Percentiles rank a stretch among this genome's conserved stretches.
phyloP scores from a whole-genome alignment of 2,329 filamentous ascomycete species.

The Cordyceps sp. region DNA sequence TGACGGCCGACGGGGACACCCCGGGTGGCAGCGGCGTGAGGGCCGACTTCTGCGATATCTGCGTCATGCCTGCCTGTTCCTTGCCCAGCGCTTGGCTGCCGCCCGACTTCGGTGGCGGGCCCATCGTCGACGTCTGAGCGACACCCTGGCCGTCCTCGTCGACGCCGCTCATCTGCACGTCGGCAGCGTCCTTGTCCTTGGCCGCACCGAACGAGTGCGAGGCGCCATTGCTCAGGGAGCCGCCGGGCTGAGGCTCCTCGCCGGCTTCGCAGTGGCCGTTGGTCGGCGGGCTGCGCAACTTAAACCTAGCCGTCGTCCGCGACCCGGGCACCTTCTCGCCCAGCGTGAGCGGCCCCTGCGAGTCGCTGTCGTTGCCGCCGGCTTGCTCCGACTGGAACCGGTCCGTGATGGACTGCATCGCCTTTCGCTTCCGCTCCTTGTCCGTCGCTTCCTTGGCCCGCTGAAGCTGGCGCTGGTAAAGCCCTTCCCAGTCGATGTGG shows the following conservation, averaged over 20 bases:
- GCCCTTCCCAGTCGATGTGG: constrained; percentile 62
- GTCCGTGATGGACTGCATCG: constrained; percentile 37
- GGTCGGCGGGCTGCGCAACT: constrained; percentile 39
- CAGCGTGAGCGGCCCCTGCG: constrained; percentile 39
- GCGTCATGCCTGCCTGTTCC: constrained; percentile 30
- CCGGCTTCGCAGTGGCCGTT: constrained; percentile 38
- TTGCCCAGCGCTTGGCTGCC: constrained; percentile 16
- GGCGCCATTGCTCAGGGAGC: constrained; percentile 36
- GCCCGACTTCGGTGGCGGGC: constrained; percentile 25
- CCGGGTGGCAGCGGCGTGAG: constrained; percentile 40
- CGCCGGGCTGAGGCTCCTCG: constrained; percentile 13
- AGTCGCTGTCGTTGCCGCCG: constrained; percentile 33
- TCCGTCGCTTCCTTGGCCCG: constrained; percentile 43
- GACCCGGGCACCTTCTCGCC: constrained; percentile 46
- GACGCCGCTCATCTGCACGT: constrained; percentile 45
- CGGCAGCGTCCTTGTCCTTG: constrained; percentile 29
- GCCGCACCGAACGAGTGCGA: constrained; percentile 30
- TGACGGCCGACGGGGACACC: constrained; percentile 38
- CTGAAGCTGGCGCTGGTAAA: constrained; percentile 58
- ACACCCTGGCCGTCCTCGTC: constrained; percentile 29
- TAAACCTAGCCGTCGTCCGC: constrained; percentile 33
- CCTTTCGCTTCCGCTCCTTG: constrained; percentile 45
- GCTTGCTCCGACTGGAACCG: constrained; percentile 32
- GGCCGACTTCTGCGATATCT: constrained; percentile 47
- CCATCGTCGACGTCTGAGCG: constrained; percentile 30